Conservation (phyloP, 2,329 filamentous ascomycete genomes). For the Arthrobotrys megalospora region DNA sequence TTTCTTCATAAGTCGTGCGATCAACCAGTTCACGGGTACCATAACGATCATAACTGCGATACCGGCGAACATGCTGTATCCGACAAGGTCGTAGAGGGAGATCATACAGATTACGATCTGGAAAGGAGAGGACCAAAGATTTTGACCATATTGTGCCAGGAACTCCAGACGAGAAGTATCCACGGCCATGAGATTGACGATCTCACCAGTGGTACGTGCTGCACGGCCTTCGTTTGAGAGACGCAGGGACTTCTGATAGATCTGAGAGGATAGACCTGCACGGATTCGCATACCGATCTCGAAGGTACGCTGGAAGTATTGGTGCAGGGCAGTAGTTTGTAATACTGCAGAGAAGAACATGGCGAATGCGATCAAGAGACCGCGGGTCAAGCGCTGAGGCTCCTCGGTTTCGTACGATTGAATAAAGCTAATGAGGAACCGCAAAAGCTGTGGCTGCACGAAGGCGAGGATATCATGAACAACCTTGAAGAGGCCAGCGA, state of each 20-base stretch:
- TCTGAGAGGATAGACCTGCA: slow-evolving; percentile 87
- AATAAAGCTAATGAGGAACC: slow-evolving; percentile 86
- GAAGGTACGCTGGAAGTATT: slow-evolving; percentile 97
- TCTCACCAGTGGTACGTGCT: slow-evolving; percentile 92
- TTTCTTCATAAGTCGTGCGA: slow-evolving; percentile 92
- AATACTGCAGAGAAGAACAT: slow-evolving; percentile 92
- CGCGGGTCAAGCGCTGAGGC: slow-evolving; percentile 82
- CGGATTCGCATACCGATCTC: slow-evolving; percentile 98
- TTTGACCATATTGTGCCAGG: slow-evolving; percentile 93
- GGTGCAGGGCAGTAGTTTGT: slow-evolving; percentile 92
- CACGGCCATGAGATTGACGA: slow-evolving; percentile 99
- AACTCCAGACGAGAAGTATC: slow-evolving; percentile 91
- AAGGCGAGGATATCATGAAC: slow-evolving; percentile 89
- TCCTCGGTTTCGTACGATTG: slow-evolving; percentile 77
- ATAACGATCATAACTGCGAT: slow-evolving; percentile 96
- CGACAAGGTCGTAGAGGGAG: slow-evolving; percentile 94
- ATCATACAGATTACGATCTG: slow-evolving; percentile 97
- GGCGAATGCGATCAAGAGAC: slow-evolving; percentile 86
- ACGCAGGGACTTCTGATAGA: slow-evolving; percentile 90
- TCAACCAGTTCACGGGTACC: slow-evolving; percentile 94
- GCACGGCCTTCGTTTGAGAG: slow-evolving; percentile 94
- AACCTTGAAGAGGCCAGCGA: slow-evolving; percentile 89
- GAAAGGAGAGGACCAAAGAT: slow-evolving; percentile 96
- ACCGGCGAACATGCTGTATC: slow-evolving; percentile 94
- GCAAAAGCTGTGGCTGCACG: slow-evolving; percentile 89